Base-by-base conservation (phyloP, 257 asterid species). In the Hygrophila difformis region DNA sequence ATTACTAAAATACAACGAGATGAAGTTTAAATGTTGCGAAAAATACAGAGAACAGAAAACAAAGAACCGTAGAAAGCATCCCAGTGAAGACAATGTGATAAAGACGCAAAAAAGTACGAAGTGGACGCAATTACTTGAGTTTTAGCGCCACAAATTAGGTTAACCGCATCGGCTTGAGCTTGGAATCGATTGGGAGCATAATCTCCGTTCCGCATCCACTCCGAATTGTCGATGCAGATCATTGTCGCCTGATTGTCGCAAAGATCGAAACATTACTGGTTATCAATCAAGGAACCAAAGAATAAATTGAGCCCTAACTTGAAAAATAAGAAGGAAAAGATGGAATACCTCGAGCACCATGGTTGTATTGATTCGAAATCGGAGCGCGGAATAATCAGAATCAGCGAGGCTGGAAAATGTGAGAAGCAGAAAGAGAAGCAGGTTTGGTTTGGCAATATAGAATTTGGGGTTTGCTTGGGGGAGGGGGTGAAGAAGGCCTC, bases 151-250 rank as follows among this genome's bases (percentile, higher is more conserved):
- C 99, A 91, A n/a, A 91, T 91, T 56, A 86, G 83, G 77, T 77
- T 86, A 47, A 91, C 86, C 13, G 96, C 96, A 44, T 91, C 96
- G 3, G 91, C 71, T 70, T 86, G 94, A 40, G 96, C 96, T 59
- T 82, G 93, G 69, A 78, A 78, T 11, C 96, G 74, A 61, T 52
- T 80, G 36, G 94, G 96, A 19, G 94, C 65, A 68, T 91, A 91
- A 70, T 91, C 99, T 0, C 96, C 96, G 60, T 86, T 91, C 36
- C 96, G 77, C 99, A 86, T 86, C 96, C 96, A 91, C 57, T 91
- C 96, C 24, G 99, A 91, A 60, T 91, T 76, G 71, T 91, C 99
- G 70, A 91, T 70, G 69, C 96, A 91, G 72, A 91, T 91, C 91
- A 86, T 86, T 23, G 98, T 89, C 39, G 96, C 93, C 96, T 89